These are phyloP conservation scores for Arthrobotrys iridis DNA, from an alignment of 2,329 filamentous ascomycete genomes.

Conservation along the genomic window DNA sequence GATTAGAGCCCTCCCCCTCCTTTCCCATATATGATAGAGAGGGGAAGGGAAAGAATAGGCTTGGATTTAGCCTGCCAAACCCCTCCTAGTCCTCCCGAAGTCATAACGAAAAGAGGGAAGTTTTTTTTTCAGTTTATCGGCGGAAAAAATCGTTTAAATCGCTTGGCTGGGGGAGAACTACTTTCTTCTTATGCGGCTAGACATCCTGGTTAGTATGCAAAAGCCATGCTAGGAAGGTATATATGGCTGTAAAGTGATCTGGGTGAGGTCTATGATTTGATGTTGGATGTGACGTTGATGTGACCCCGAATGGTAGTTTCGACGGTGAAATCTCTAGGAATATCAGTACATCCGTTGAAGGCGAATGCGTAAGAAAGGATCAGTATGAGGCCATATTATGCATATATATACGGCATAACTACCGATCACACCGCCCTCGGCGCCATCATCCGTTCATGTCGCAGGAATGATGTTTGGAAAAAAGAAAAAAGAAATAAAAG, in stretches of 20 bases:
- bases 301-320: too few species aligned
- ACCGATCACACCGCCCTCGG: neutral
- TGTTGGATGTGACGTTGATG: too few species aligned
- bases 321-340: too few species aligned
- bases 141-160: too few species aligned
- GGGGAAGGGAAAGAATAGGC: neutral
- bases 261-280: neutral
- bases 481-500: too few species aligned
- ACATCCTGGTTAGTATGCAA: conserved; percentile 16
- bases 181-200: conserved; percentile 9
- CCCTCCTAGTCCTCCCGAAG: neutral
- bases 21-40: neutral
- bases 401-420: conserved; percentile 1
- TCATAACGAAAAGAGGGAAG: neutral
- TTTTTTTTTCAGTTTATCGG: neutral
- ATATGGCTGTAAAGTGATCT: neutral
- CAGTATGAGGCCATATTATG: conserved; percentile 5
- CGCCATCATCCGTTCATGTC: neutral
- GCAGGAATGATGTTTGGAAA: too few species aligned
- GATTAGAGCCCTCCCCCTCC: neutral
- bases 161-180: neutral
- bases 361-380: neutral
- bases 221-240: neutral
- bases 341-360: too few species aligned
- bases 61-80: neutral